Percentiles rank a stretch among this genome's conserved stretches.
Evolutionary conservation across 2,329 filamentous ascomycete species (phyloP).

Genomic region (Hypoxylon sp.): DNA sequence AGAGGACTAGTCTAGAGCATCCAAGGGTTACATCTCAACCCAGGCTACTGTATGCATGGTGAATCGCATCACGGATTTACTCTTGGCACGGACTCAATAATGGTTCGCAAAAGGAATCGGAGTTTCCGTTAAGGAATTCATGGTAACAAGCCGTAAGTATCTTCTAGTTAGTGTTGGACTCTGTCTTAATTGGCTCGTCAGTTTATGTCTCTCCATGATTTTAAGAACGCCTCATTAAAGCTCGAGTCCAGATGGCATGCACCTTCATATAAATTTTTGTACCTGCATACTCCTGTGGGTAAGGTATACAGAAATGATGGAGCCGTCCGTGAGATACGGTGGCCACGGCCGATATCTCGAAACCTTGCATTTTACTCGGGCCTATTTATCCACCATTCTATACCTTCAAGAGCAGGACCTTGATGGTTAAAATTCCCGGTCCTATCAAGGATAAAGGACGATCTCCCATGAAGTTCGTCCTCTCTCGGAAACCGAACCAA

Average conservation of each 20-base stretch:
- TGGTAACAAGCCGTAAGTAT: slow-evolving; percentile 15
- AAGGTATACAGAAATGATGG: slow-evolving; percentile 28
- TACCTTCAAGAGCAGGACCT: background rate
- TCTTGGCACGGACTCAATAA: slow-evolving; percentile 40
- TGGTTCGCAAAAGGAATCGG: slow-evolving; percentile 33
- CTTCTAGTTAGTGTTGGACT: background rate
- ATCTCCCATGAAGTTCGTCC: background rate
- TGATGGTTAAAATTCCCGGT: background rate
- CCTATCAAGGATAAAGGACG: background rate
- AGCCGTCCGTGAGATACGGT: slow-evolving; percentile 23
- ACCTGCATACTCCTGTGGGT: slow-evolving; percentile 41
- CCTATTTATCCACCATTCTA: background rate
- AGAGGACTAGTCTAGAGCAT: slow-evolving; percentile 40
- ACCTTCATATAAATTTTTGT: slow-evolving; percentile 32
- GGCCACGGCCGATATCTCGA: slow-evolving; percentile 29
- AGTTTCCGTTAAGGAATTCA: slow-evolving; percentile 26
- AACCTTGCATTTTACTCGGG: slow-evolving; percentile 18
- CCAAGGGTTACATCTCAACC: slow-evolving; percentile 40
- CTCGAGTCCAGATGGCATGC: slow-evolving; percentile 10
- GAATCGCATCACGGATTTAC: slow-evolving; percentile 44
- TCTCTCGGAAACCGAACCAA: background rate
- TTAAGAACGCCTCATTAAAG: slow-evolving; percentile 12
- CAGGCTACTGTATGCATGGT: slow-evolving; percentile 42
- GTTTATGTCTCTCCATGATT: slow-evolving; percentile 12
- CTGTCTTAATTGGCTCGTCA: slow-evolving; percentile 1